Conservation (phyloP, 2,329 filamentous ascomycete genomes). For the Ceratocystis variospora region DNA sequence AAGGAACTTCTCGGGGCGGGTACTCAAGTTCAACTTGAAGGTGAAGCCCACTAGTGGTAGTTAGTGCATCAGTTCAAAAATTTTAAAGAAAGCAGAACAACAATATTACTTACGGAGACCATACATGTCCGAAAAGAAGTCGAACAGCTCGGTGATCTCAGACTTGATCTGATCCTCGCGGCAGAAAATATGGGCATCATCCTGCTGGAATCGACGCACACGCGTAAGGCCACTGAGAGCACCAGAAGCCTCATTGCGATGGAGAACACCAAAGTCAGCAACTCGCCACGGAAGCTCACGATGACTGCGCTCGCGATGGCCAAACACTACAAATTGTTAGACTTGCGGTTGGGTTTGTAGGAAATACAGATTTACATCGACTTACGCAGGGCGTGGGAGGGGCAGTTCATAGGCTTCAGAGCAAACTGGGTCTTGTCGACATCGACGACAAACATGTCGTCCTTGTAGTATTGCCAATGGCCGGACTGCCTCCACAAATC, state of each 20-base stretch:
- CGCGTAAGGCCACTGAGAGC: constrained; percentile 81
- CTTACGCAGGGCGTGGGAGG: constrained; percentile 56
- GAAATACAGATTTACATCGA: background rate
- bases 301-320: constrained; percentile 22
- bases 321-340: constrained; percentile 19
- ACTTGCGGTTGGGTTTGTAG: background rate
- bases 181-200: constrained; percentile 95
- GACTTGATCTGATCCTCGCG: constrained; percentile 58
- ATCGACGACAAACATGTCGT: constrained; percentile 72
- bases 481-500: constrained; percentile 88
- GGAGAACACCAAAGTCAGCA: constrained; percentile 89
- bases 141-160: constrained; percentile 62
- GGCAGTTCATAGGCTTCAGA: constrained; percentile 97
- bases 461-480: constrained; percentile 74
- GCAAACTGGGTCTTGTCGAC: constrained; percentile 61
- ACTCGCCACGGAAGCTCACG: constrained; percentile 80
- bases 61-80: constrained; percentile 16
- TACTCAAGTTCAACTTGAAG: constrained; percentile 92
- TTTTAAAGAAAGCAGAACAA: constrained; percentile 40
- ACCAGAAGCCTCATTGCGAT: constrained; percentile 89
- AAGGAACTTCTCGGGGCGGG: constrained; percentile 74
- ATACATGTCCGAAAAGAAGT: constrained; percentile 52
- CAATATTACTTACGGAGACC: constrained; percentile 30
- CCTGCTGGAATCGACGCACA: constrained; percentile 87
- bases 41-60: constrained; percentile 32